Conservation (phyloP, 805 yeast genomes). For the baker's yeast (Saccharomyces cerevisiae) region DNA sequence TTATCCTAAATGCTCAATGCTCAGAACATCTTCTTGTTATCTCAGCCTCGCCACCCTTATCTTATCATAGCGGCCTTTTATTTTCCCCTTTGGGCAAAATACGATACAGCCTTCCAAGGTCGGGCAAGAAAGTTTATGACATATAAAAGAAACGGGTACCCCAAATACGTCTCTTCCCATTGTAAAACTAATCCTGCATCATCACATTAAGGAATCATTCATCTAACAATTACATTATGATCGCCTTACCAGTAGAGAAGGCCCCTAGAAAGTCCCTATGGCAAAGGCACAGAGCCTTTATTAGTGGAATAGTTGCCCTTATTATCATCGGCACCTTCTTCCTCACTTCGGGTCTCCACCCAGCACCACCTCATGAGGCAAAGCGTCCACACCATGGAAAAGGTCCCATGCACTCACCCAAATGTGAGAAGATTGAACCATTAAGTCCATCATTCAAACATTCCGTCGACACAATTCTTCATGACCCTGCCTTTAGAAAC, state of each 20-base stretch:
- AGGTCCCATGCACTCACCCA: neutral
- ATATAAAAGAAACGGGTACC: neutral
- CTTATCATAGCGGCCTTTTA: neutral
- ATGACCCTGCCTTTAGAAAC: slow-evolving; percentile 26
- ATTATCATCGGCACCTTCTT: slow-evolving; percentile 4
- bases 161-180: neutral
- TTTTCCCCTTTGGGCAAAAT: neutral
- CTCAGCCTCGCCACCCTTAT: neutral
- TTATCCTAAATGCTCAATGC: neutral
- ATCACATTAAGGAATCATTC: neutral
- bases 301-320: slow-evolving; percentile 4
- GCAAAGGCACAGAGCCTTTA: neutral
- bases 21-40: neutral
- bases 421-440: slow-evolving; percentile 18
- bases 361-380: neutral
- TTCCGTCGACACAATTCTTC: slow-evolving; percentile 21
- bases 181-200: neutral
- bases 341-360: neutral
- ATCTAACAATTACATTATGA: neutral
- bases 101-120: neutral
- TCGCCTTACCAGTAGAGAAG: neutral
- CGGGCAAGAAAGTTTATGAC: neutral
- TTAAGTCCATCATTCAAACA: slow-evolving; percentile 18
- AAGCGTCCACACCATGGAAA: neutral
- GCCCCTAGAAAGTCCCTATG: neutral